Base-by-base conservation (phyloP, 768 basidiomycete species). In the Macrolepiota fuliginosa region DNA sequence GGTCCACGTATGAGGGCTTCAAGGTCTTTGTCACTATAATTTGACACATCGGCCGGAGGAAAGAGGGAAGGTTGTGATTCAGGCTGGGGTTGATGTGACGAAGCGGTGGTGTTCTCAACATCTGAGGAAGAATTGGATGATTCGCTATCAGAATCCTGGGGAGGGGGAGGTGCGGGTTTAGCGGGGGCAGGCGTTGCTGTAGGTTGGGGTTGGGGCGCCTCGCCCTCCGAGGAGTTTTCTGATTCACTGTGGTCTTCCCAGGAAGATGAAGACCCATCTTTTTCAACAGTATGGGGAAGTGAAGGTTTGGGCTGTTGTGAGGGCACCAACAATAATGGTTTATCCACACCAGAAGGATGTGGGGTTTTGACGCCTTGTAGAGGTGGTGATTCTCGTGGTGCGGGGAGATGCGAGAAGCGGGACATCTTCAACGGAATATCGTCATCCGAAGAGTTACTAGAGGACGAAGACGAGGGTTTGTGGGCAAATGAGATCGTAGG, bases 1-100 rank as follows among this genome's bases (percentile, higher is more conserved):
- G 77, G 78, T 19, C 79, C 79, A 61, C 73, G 74, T 29, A 81
- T 73, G 39, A 81, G 61, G 37, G 68, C 71, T 53, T 77, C 74
- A 19, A 79, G 61, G 58, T 79, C 74, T 24, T 70, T 55, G 63
- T 76, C 67, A 63, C 69, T 67, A 61, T 73, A 67, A 54, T 57
- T 51, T 2, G 67, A 67, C 4, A 69, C 22, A 52, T 70, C 65
- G 22, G 25, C 32, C 9, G 17, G 19, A 19, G 56, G 36, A 27
- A 19, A 29, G n/a, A 47, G 32, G 32, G 54, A 36, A 36, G 54
- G 29, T 27, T 22, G 45, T 17, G 24, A 29, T n/a, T 49, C 29
- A 5, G 25, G 32, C 17, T 17, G 32, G n/a, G 12, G 35, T 10
- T 17, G 39, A 27, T 32, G 10, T 10, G 17, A 24, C 6, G n/a